Base-by-base conservation (phyloP, 2,329 filamentous ascomycete species). In the Helotiales sp. region DNA sequence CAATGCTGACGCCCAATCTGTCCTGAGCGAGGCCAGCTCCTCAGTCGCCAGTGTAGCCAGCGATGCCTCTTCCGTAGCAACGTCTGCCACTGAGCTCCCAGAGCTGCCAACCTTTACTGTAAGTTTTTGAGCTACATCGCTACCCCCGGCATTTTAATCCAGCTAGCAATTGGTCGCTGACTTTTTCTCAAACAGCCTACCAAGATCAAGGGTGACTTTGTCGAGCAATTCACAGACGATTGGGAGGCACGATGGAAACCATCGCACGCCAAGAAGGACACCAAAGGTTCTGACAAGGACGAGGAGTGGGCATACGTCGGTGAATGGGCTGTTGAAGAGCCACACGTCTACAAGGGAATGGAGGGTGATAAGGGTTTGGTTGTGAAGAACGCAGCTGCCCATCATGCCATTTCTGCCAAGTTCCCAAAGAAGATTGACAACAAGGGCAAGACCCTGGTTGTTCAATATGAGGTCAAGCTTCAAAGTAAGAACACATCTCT, bases 401-500 rank as follows among this genome's bases (percentile, higher is more conserved):
- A 99, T 84, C 96, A 99, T 83, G 96, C 96, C 85, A 99, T 99
- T 81, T 99, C 96, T 59, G 93, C 96, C 84, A 98, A 98, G 83
- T 98, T 99, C 85, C 89, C 92, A 80, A 93, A 96, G 87, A 91
- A 92, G 83, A 92, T 99, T 78, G 91, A 97, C 83, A 96, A 96
- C 88, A 98, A 95, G 89, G 93, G 87, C 83, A 97, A 99, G 86
- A 92, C 93, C 68, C 88, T 99, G 61, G 96, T 99, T 74, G 93
- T 99, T 63, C 96, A 99, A 83, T 99, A 99, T 80, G 96, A 99
- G 82, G 96, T 98, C 79, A 99, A 99, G 89, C 92, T 97, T 73
- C 96, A 99, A 84, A 93, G 93, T 96, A 86, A 82, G 91, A 86
- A 60, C 70, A 45, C 17, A 13, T 55, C 54, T 13, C 40, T 20